phyloP scores from a whole-genome alignment of 352 stramenopile genomes.

The Pythium insidiosum region DNA sequence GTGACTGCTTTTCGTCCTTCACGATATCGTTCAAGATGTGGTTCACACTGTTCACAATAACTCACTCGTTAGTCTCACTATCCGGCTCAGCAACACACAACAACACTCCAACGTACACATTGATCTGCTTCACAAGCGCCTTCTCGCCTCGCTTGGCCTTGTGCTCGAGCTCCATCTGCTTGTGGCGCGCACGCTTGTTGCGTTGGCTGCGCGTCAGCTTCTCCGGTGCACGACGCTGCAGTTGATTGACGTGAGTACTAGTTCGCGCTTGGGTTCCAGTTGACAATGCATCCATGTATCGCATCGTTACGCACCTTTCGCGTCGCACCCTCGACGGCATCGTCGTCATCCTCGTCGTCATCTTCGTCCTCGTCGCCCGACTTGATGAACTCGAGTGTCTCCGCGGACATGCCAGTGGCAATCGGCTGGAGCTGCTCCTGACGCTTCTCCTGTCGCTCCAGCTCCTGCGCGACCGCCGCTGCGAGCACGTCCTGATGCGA shows the following conservation, averaged over 20 bases:
- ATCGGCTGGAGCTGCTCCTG: conserved; percentile 39
- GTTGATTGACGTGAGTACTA: too few relatives aligned
- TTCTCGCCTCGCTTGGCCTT: conserved; percentile 52
- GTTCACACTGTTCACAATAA: conserved; percentile 26
- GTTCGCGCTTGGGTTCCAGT: too few relatives aligned
- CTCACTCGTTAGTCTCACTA: neutral
- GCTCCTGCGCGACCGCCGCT: conserved; percentile 53
- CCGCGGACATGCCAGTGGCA: conserved; percentile 53
- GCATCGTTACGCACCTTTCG: conserved; percentile 1
- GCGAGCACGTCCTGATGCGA: conserved; percentile 77
- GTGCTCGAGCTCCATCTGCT: conserved; percentile 71
- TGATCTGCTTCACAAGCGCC: conserved; percentile 82
- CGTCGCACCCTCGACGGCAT: conserved; percentile 27
- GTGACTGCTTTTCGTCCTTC: conserved; percentile 51
- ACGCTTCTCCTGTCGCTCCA: conserved; percentile 48
- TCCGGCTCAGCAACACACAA: neutral
- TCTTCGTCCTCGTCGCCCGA: conserved; percentile 36
- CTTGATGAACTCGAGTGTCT: conserved; percentile 79
- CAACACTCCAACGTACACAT: conserved; percentile 39
- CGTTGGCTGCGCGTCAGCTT: conserved; percentile 64
- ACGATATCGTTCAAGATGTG: conserved; percentile 66
- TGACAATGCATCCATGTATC: too few relatives aligned
- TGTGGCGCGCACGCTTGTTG: conserved; percentile 76
- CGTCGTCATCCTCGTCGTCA: too few relatives aligned
- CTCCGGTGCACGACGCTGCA: conserved; percentile 31